phyloP scores from a whole-genome alignment of 345 rosid species.

The Cardiospermum halicacabum region DNA sequence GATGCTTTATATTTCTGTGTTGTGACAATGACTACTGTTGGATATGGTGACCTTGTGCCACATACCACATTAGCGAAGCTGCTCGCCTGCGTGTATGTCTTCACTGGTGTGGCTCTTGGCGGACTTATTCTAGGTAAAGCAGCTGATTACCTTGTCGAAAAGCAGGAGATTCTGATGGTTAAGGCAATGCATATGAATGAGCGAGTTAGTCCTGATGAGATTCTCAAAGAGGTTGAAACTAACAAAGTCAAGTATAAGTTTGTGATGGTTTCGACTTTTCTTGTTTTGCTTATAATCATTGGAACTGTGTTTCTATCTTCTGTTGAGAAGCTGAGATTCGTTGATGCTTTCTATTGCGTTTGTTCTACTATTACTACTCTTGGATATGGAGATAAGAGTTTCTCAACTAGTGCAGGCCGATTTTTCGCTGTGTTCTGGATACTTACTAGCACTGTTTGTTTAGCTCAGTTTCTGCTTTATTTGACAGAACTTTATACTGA shows the following conservation, averaged over 20 bases:
- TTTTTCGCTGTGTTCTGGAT: slow-evolving; percentile 54
- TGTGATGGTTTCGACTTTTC: slow-evolving; percentile 18
- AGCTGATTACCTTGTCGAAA: slow-evolving; percentile 46
- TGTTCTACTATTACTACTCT: slow-evolving; percentile 50
- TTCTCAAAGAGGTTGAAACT: slow-evolving; percentile 33
- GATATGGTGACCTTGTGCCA: slow-evolving; percentile 61
- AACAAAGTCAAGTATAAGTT: slow-evolving; percentile 33
- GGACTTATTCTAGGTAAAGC: slow-evolving; percentile 46
- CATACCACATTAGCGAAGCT: slow-evolving; percentile 30
- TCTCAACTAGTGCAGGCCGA: slow-evolving; percentile 40
- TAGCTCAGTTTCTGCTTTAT: slow-evolving; percentile 51
- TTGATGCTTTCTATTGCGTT: slow-evolving; percentile 53
- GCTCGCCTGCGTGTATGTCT: slow-evolving; percentile 38
- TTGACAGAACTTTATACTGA: slow-evolving; percentile 41
- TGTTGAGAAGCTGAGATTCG: slow-evolving; percentile 27
- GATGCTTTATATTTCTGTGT: slow-evolving; percentile 52
- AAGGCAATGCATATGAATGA: slow-evolving; percentile 32
- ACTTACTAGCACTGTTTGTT: slow-evolving; percentile 40
- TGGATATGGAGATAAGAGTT: slow-evolving; percentile 58
- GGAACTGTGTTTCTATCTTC: slow-evolving; percentile 33
- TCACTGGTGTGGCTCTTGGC: slow-evolving; percentile 45
- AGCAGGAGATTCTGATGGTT: slow-evolving; percentile 39
- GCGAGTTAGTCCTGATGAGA: slow-evolving; percentile 23
- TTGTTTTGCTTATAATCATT: slow-evolving; percentile 24
- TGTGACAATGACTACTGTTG: slow-evolving; percentile 54